Base-by-base conservation (phyloP, 495 filamentous ascomycete genomes). In the Penicillium nucicola region DNA sequence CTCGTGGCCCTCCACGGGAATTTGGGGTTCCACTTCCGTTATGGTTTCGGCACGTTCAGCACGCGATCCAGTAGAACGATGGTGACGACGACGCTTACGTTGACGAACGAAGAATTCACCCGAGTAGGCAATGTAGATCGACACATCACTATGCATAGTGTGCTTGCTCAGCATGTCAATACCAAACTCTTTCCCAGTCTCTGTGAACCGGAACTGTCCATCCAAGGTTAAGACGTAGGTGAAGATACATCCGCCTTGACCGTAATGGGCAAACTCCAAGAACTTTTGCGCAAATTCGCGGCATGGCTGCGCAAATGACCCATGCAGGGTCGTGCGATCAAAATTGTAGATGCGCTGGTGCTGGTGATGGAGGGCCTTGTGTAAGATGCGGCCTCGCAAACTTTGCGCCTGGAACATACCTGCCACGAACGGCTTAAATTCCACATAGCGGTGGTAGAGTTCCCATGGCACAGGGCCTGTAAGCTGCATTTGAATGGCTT, bases 161-260 rank as follows among this genome's bases (percentile, higher is more conserved):
- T 97, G 92, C 64, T 97, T 97, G 57, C 83, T 87, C 48, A 97
- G 69, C 50, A 97, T 66, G 61, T 97, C 92, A 48, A 97, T 89
- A 23, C 91, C 89, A 48, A 97, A 96, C 62, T 96, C 90, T 51
- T 92, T 90, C 7, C 92, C 92, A 0, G 92, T 97, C 65, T 96
- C 91, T 0, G 92, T 96, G 68, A 96, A 97, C 18, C 89, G 85
- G 57, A 93, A 76, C 28, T 89, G 75, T 4, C 84, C 86, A 56
- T 97, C 92, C 14, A 97, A 77, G 0, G 90, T 96, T 5, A 97
- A 72, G 11, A 97, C 84, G 57, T 96, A 97, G 19, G 92, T 97
- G 62, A 90, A 97, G 31, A 96, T 84, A 10, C 90, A 82, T 4
- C 87, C 84, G 20, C 89, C 91, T 56, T 89, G 83, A 53, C 90